Percentiles rank a stretch among this genome's conserved stretches.
These are phyloP conservation scores for Kwoniella pini DNA, from an alignment of 768 basidiomycete genomes.

Conservation along the genomic window DNA sequence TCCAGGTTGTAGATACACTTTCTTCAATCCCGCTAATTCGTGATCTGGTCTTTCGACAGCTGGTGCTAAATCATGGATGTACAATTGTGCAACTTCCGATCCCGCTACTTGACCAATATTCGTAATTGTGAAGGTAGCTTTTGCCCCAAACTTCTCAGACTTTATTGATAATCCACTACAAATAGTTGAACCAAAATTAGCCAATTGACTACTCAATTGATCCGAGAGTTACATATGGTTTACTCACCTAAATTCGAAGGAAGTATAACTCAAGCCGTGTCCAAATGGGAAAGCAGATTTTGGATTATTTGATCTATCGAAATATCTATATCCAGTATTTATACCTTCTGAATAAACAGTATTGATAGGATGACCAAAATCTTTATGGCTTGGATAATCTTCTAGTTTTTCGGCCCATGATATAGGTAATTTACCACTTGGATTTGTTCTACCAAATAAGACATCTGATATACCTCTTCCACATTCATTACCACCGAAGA, in stretches of 20 bases:
- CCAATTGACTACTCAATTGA: not conserved
- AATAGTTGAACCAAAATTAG: not conserved
- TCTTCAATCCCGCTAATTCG: conserved; percentile 63
- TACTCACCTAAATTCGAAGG: conserved; percentile 44
- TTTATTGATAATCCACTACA: conserved; percentile 29
- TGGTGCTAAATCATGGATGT: conserved; percentile 60
- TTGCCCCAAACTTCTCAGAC: conserved; percentile 41
- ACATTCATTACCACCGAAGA: conserved; percentile 48
- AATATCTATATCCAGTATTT: conserved; percentile 50
- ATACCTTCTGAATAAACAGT: conserved; percentile 48
- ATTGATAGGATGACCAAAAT: conserved; percentile 35
- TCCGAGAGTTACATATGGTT: not conserved
- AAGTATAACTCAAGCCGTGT: conserved; percentile 44
- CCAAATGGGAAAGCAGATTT: conserved; percentile 49
- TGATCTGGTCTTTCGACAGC: conserved; percentile 62
- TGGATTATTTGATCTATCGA: conserved; percentile 43
- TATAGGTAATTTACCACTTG: conserved; percentile 44
- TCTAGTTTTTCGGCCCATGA: conserved; percentile 28
- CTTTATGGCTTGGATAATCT: conserved; percentile 21
- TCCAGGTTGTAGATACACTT: conserved; percentile 51
- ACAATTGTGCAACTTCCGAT: conserved; percentile 68
- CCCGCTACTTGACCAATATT: conserved; percentile 63
- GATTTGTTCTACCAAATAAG: conserved; percentile 46
- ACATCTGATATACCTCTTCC: conserved; percentile 50
- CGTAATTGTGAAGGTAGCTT: conserved; percentile 58